phyloP scores from a whole-genome alignment of 805 yeast genomes.

The Naumovozyma castellii region DNA sequence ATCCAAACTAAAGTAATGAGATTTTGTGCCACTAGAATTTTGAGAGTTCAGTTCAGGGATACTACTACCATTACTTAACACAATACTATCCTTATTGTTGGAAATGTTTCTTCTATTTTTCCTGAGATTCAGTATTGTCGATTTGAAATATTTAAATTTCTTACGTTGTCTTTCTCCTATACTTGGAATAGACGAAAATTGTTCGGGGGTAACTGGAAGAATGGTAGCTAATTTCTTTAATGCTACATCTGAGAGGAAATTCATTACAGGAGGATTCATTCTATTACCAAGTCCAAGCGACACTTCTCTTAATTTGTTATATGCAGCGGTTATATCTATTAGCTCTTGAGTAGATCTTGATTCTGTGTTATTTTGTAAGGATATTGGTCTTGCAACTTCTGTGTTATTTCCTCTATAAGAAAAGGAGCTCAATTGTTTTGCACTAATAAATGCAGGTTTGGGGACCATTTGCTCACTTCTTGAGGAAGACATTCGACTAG shows the following conservation, averaged over 20 bases:
- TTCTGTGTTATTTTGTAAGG: conserved; percentile 7
- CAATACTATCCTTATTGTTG: conserved; percentile 2
- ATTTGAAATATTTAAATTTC: conserved; percentile 18
- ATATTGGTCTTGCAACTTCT: conserved; percentile 6
- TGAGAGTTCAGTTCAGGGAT: conserved; percentile 6
- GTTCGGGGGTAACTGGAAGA: conserved; percentile 20
- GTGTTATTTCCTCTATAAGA: conserved; percentile 3
- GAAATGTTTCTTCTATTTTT: conserved; percentile 9
- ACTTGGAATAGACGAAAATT: conserved; percentile 16
- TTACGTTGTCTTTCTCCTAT: conserved; percentile 13
- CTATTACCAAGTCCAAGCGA: conserved; percentile 15
- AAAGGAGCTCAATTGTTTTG: conserved; percentile 9
- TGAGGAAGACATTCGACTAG: neutral
- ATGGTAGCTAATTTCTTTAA: conserved; percentile 19
- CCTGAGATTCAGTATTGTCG: conserved; percentile 16
- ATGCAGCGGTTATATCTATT: conserved; percentile 16
- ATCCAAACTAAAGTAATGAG: conserved; percentile 14
- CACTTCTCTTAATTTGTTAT: conserved; percentile 17
- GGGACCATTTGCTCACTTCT: neutral
- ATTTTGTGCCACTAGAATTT: conserved; percentile 7
- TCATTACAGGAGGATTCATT: conserved; percentile 18
- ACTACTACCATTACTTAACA: conserved; percentile 12
- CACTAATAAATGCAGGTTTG: conserved; percentile 8
- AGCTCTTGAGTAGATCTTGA: conserved; percentile 18
- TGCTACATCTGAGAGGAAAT: conserved; percentile 19